Percentiles rank a stretch among this genome's conserved stretches.
Evolutionary conservation across 2,329 filamentous ascomycete species (phyloP).

Genomic region (Colletotrichum phormii): DNA sequence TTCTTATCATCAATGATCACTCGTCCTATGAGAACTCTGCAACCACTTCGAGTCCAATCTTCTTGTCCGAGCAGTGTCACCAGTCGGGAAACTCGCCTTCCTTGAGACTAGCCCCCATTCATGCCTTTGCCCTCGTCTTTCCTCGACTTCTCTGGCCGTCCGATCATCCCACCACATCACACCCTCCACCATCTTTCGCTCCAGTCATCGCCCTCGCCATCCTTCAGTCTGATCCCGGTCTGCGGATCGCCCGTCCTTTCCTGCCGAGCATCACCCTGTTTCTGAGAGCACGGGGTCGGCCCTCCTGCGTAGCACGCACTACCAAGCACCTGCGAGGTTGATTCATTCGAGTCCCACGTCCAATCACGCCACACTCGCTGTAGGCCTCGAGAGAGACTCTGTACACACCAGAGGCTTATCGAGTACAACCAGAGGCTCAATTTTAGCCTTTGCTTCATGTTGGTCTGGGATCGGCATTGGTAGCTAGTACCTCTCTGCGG

Average conservation of each 20-base stretch:
- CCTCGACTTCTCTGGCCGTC: constrained; percentile 15
- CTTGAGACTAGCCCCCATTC: constrained; percentile 29
- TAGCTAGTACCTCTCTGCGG: constrained; percentile 29
- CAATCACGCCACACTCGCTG: constrained; percentile 21
- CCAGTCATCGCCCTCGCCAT: constrained; percentile 7
- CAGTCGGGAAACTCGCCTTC: constrained; percentile 18
- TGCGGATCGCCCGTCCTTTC: constrained; percentile 14
- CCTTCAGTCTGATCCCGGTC: constrained; percentile 28
- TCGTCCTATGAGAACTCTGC: constrained; percentile 24
- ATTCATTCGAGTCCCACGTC: constrained; percentile 10
- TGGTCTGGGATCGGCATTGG: constrained; percentile 36
- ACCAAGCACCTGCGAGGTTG: constrained; percentile 20
- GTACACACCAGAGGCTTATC: constrained; percentile 6
- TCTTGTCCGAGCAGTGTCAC: constrained; percentile 25
- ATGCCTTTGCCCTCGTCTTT: constrained; percentile 27
- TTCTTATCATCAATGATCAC: constrained; percentile 25
- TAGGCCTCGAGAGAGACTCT: constrained; percentile 1
- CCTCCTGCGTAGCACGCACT: constrained; percentile 4
- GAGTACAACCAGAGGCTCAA: constrained; percentile 19
- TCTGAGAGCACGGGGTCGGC: constrained; percentile 17
- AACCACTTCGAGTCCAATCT: constrained; percentile 7
- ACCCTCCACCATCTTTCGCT: constrained; percentile 6
- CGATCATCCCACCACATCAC: constrained; percentile 21
- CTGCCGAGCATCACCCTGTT: constrained; percentile 28
- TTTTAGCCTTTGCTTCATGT: constrained; percentile 39